These are phyloP conservation scores for Colletotrichum tropicicola DNA, from an alignment of 2,329 filamentous ascomycete genomes.

Conservation along the genomic window DNA sequence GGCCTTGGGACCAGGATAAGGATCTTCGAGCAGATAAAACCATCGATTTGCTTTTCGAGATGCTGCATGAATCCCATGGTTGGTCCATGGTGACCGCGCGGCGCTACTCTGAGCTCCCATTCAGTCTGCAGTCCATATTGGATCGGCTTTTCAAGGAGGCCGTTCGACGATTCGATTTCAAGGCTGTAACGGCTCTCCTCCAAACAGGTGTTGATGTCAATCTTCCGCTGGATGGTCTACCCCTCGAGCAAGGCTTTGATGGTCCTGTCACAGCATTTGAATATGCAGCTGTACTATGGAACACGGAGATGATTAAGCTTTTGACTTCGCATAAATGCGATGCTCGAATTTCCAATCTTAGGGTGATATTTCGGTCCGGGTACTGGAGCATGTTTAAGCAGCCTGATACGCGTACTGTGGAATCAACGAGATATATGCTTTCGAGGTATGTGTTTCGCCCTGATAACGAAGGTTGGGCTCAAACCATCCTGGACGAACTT, in stretches of 20 bases:
- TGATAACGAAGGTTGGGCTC: not conserved
- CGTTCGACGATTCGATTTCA: not conserved
- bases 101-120: not conserved
- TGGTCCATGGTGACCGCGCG: rapidly evolving
- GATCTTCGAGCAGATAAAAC: too few species aligned
- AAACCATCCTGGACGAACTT: not conserved
- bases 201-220: not conserved
- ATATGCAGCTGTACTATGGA: not conserved
- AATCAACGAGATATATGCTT: not conserved
- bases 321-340: not conserved
- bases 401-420: not conserved
- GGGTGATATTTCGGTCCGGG: rapidly evolving
- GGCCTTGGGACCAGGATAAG: too few species aligned
- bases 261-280: not conserved
- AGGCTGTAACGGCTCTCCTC: rapidly evolving
- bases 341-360: not conserved
- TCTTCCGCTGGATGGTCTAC: not conserved
- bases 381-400: not conserved
- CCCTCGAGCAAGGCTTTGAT: rapidly evolving
- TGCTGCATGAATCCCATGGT: not conserved
- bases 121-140: not conserved
- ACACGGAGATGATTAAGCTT: not conserved
- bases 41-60: rapidly evolving
- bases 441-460: not conserved
- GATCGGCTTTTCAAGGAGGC: not conserved